These are phyloP conservation scores for Tetradesmus lagerheimii DNA, from an alignment of 139 green algal genomes.

Conservation along the genomic window DNA sequence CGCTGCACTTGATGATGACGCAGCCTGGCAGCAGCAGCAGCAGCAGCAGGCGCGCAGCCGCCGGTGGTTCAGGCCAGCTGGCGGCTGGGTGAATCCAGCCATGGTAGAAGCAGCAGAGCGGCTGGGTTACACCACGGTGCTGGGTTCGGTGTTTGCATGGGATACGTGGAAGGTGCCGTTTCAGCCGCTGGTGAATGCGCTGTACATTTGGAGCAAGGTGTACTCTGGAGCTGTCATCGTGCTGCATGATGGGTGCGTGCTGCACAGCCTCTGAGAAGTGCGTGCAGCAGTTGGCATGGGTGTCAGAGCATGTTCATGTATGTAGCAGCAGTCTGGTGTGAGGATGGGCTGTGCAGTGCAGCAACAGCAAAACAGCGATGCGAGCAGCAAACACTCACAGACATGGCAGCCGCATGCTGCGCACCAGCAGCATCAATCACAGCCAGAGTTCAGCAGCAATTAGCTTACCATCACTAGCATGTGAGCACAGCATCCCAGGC, in stretches of 20 bases:
- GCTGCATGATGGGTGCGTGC: slow-evolving; percentile 41
- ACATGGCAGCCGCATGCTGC: too few species aligned
- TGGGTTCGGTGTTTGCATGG: slow-evolving; percentile 38
- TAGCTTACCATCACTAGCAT: too few species aligned
- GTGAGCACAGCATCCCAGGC: too few species aligned
- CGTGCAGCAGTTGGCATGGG: background rate
- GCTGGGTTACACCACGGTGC: slow-evolving; percentile 16
- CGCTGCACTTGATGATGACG: background rate
- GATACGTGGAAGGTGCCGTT: background rate
- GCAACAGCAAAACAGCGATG: too few species aligned
- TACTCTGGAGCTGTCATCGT: slow-evolving; percentile 42
- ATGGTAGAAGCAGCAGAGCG: background rate
- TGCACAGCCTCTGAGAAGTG: background rate
- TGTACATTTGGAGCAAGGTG: slow-evolving; percentile 36
- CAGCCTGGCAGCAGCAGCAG: background rate
- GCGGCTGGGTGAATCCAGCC: background rate
- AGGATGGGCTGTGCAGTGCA: too few species aligned
- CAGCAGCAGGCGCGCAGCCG: background rate
- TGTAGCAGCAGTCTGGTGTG: too few species aligned
- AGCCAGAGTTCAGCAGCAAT: too few species aligned
- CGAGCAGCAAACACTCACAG: too few species aligned
- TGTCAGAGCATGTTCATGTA: too few species aligned
- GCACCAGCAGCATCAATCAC: too few species aligned
- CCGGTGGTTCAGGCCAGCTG: slow-evolving; percentile 15
- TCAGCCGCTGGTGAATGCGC: slow-evolving; percentile 24